A percentile compares a stretch with the other conserved stretches of the same genome.
Evolutionary conservation across 306 rosid genomes (phyloP).

Genomic region (Mimosa bimucronata): DNA sequence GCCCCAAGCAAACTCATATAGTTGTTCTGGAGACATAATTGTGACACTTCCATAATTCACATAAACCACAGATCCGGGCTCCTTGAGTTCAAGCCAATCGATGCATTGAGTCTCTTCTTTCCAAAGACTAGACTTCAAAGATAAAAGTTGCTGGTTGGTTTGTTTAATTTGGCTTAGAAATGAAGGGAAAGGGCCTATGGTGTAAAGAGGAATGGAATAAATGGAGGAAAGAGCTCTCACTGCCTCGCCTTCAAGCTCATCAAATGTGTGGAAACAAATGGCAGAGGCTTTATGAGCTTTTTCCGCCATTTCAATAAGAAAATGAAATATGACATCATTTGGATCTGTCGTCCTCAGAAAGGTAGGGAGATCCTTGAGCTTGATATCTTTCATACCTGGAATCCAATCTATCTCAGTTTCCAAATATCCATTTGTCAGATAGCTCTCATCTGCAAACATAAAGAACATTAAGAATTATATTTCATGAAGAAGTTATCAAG

Average conservation of each 20-base stretch:
- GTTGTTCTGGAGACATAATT: neutral
- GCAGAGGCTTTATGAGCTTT: neutral
- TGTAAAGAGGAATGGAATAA: neutral
- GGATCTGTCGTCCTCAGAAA: neutral
- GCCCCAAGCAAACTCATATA: neutral
- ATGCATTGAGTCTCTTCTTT: neutral
- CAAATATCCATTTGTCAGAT: neutral
- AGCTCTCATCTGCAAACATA: constrained; percentile 5
- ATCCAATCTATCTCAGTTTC: neutral
- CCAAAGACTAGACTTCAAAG: neutral
- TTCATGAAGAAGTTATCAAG: neutral
- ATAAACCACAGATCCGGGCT: neutral
- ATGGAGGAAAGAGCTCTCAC: neutral
- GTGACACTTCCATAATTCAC: constrained; percentile 1
- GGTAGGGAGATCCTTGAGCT: neutral
- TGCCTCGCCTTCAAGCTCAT: neutral
- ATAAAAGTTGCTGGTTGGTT: neutral
- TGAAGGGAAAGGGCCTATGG: neutral
- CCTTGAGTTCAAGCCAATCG: neutral
- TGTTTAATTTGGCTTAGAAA: neutral
- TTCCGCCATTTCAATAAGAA: neutral
- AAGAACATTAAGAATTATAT: neutral
- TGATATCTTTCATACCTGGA: neutral
- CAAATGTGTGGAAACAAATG: constrained; percentile 3
- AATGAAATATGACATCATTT: neutral